phyloP scores from a whole-genome alignment of 2,329 filamentous ascomycete species.

The Clarireedia sp. region DNA sequence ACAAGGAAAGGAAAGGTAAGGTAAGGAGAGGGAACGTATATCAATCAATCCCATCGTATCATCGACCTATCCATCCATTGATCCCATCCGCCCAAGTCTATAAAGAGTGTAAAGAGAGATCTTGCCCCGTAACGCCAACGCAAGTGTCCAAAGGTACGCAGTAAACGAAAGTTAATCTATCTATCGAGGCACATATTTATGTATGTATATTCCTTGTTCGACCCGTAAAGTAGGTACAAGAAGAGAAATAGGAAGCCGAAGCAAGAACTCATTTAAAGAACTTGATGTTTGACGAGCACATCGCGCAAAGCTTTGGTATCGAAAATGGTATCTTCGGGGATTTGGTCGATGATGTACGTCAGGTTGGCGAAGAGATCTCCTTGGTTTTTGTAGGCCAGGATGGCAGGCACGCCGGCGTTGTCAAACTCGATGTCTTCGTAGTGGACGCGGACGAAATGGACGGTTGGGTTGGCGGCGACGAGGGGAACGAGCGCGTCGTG shows the following conservation, averaged over 20 bases:
- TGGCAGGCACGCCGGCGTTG: constrained; percentile 74
- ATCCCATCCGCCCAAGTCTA: background rate
- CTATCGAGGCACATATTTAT: background rate
- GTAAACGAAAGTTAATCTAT: background rate
- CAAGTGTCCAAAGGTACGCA: background rate
- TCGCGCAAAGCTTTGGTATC: constrained; percentile 44
- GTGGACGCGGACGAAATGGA: constrained; percentile 86
- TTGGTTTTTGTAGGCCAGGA: constrained; percentile 78
- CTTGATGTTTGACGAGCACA: constrained; percentile 44
- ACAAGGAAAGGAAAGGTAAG: background rate
- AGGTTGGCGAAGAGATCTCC: constrained; percentile 88
- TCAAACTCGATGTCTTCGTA: constrained; percentile 93
- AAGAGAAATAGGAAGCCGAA: background rate
- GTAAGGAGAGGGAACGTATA: background rate
- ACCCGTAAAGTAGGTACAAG: background rate
- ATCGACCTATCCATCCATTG: background rate
- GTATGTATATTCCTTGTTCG: background rate
- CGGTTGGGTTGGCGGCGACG: constrained; percentile 59
- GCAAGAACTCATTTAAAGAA: constrained; percentile 27
- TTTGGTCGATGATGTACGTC: constrained; percentile 78
- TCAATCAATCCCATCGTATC: too few relatives aligned
- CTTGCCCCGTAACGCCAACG: too few relatives aligned
- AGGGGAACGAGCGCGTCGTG: constrained; percentile 71
- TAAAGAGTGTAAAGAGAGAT: too few relatives aligned
- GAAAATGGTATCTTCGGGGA: constrained; percentile 61